Evolutionary conservation across 208 protist genomes (phyloP), one percentile per base, ranked within the genome.

Genomic region (Porcisia hertigi): DNA sequence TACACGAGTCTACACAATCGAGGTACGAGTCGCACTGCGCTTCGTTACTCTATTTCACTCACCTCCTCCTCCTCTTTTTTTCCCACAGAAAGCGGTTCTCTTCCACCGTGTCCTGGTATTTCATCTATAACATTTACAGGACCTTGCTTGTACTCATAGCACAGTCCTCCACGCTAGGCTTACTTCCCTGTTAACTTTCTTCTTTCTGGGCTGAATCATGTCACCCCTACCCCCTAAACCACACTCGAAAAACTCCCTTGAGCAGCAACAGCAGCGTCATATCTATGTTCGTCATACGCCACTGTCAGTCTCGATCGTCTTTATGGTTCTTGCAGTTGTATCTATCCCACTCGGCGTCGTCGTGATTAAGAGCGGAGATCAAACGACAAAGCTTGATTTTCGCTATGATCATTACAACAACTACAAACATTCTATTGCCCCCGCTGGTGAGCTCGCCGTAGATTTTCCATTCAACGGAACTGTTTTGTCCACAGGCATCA

Each of bases 281-380:
- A 98, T 98, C 86, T 98, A 99, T 77, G 97, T 97, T 18, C 89
- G 99, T 49, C 80, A 99, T n/a, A 98, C 93, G 8, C 96, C 98
- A 30, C 83, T 87, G 9, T 77, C 84, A 49, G 97, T 99, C 12
- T 90, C 98, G 43, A 59, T 94, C 1, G 77, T 80, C n/a, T 98
- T 99, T 73, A 82, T 99, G 30, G 59, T 98, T n/a, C 57, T 99
- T 3, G 89, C 94, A 25, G 18, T 98, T 63, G 55, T 97, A n/a
- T 98, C 98, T 75, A 87, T 99, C 36, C 93, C 97, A 9, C 79
- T 99, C 45, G 99, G 98, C 14, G 78, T 94, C 16, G 85, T 94
- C 0, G 82, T 99, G 36, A 82, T 99, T 55, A 81, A 96, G 1
- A 76, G 80, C 23, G 96, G 93, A 39, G 77, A 96, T 53, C 41